A percentile compares a stretch with the other conserved stretches of the same genome.
Conservation (phyloP, 345 rosid genomes). For the Turritis glabra region DNA sequence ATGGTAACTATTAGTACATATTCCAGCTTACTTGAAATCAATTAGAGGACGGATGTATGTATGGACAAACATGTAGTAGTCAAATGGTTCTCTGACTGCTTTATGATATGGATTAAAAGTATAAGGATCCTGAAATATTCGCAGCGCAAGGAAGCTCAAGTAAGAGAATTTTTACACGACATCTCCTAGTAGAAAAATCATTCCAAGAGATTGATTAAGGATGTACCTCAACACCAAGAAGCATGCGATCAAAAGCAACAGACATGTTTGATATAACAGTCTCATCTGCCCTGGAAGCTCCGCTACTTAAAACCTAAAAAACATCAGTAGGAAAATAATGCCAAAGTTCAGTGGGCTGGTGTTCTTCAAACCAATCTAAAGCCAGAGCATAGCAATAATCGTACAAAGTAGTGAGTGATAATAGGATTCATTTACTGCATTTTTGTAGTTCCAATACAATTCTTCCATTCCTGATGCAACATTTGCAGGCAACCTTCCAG, state of each 20-base stretch:
- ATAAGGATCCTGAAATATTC: slow-evolving; percentile 72
- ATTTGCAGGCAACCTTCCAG: slow-evolving; percentile 71
- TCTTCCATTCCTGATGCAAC: slow-evolving; percentile 87
- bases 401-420: slow-evolving; percentile 17
- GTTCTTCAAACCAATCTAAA: not conserved
- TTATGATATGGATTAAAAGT: slow-evolving; percentile 77
- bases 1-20: slow-evolving; percentile 4
- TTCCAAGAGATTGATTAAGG: slow-evolving; percentile 16
- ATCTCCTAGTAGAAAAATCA: not conserved
- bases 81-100: slow-evolving; percentile 89
- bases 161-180: slow-evolving; percentile 8
- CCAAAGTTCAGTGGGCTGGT: not conserved
- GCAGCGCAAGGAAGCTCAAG: slow-evolving; percentile 16
- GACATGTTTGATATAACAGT: slow-evolving; percentile 81
- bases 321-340: slow-evolving; percentile 1
- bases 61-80: slow-evolving; percentile 92
- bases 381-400: slow-evolving; percentile 13
- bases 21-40: slow-evolving; percentile 52
- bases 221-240: slow-evolving; percentile 82
- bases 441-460: slow-evolving; percentile 79
- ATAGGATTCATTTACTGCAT: slow-evolving; percentile 67
- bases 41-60: slow-evolving; percentile 82
- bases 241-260: slow-evolving; percentile 70
- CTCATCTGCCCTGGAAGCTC: slow-evolving; percentile 59
- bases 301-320: slow-evolving; percentile 72